phyloP scores from a whole-genome alignment of 163 green algal species.

The Chlorella variabilis region DNA sequence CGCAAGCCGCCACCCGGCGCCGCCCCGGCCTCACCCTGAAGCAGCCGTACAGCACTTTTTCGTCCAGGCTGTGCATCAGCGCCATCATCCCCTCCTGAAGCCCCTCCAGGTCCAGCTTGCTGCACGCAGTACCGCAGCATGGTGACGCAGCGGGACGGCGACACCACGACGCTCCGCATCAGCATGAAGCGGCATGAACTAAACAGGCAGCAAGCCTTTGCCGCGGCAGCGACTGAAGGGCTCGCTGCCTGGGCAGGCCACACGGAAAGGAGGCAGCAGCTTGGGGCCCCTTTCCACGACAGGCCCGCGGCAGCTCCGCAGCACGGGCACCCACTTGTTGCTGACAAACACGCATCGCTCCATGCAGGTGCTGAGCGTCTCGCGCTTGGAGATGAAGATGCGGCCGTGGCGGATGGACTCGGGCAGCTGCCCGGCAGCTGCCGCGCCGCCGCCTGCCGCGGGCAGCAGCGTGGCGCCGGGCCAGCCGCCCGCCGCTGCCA shows the following conservation, averaged over 20 bases:
- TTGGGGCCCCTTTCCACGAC: neutral
- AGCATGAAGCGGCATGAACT: neutral
- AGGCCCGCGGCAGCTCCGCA: too few relatives aligned
- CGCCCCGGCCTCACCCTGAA: conserved; percentile 1
- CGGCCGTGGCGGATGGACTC: neutral
- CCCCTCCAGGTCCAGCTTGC: conserved; percentile 5
- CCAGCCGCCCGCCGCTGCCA: neutral
- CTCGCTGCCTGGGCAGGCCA: too few relatives aligned
- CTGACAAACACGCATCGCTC: conserved; percentile 17
- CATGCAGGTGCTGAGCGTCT: conserved; percentile 3
- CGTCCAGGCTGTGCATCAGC: conserved; percentile 34
- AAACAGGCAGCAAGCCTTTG: too few relatives aligned
- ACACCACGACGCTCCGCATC: too few relatives aligned
- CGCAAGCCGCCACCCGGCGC: too few relatives aligned
- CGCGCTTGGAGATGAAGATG: conserved; percentile 28
- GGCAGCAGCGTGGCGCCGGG: neutral
- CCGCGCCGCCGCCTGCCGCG: neutral
- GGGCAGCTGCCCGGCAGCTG: conserved; percentile 6
- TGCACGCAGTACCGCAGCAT: neutral
- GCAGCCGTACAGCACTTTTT: conserved; percentile 26
- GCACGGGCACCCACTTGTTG: conserved; percentile 12
- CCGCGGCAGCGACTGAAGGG: too few relatives aligned
- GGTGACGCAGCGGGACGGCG: too few relatives aligned
- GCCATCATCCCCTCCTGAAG: conserved; percentile 13
- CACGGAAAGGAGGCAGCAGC: neutral